Evolutionary conservation across 331 rosid species (phyloP).

Genomic region (Spiraea crenata): DNA sequence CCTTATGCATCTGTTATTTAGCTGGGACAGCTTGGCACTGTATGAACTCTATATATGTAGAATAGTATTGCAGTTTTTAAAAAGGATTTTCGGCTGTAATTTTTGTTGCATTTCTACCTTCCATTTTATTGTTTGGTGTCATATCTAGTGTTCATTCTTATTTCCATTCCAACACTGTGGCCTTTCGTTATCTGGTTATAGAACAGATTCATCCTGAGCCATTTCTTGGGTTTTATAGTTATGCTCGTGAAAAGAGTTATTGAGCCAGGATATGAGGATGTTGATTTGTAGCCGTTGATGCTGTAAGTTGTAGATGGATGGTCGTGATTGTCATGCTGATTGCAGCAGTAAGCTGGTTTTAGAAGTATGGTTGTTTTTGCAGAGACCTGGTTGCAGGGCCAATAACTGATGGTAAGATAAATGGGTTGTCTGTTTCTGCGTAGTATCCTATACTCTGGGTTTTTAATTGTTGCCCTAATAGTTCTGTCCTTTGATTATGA

Average conservation of each 20-base stretch:
- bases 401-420: conserved; percentile 52
- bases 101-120: conserved; percentile 23
- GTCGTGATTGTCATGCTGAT: conserved; percentile 67
- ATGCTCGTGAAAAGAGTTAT: conserved; percentile 59
- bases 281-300: conserved; percentile 63
- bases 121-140: conserved; percentile 8
- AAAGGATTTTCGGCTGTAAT: conserved; percentile 7
- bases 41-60: conserved; percentile 33
- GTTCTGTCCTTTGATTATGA: conserved; percentile 18
- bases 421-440: conserved; percentile 38
- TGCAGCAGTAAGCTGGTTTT: conserved; percentile 68
- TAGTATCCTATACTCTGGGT: conserved; percentile 28
- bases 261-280: conserved; percentile 59
- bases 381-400: conserved; percentile 61
- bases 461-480: conserved; percentile 44
- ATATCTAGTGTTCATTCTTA: conserved; percentile 1
- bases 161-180: conserved; percentile 9
- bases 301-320: conserved; percentile 74
- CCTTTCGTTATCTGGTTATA: conserved; percentile 16
- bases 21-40: conserved; percentile 26
- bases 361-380: conserved; percentile 58
- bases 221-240: conserved; percentile 90
- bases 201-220: conserved; percentile 42
- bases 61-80: conserved; percentile 23
- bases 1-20: conserved; percentile 26